Base-by-base conservation (phyloP, 2,329 filamentous ascomycete genomes). In the Fusarium oligoseptatum region DNA sequence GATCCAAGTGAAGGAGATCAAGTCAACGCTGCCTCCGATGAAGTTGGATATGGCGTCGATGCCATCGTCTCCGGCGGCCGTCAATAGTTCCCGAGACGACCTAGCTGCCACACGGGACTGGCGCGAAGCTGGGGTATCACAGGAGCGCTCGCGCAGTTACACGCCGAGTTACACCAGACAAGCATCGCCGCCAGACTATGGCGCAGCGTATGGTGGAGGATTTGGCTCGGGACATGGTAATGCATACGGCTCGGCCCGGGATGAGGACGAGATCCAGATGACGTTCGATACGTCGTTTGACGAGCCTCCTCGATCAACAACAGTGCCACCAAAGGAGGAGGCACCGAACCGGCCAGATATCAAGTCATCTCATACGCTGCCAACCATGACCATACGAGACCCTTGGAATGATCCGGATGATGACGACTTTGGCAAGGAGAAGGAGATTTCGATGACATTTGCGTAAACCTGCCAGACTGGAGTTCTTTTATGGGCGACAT, bases 21-120 rank as follows among this genome's bases (percentile, higher is more conserved):
- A 97, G 82, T 95, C 93, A 60, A 98, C 95, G 2, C 85, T 98
- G 27, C 95, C 96, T 55, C 94, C 95, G 0, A 97, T 98, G 89
- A 97, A 95, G 81, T 88, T 98, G 67, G 90, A 93, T 70, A 77
- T 92, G 36, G 79, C 83, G 1, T 81, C 84, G n/a, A 71, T 78
- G 14, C 73, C 79, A 17, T 58, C 73, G 6, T 74, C 77, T 17
- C 74, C 80, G 4, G 72, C 69, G 7, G 77, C 78, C 9, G 67
- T 56, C n/a, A 67, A 74, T 45, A 66, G 70, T 64, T 71, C 75
- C 17, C 72, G 71, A 41, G 65, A 58, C n/a, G 72, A 76, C 39
- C 61, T 70, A 15, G 24, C 63, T 24, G n/a, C 66, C 22, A 43
- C 68, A 43, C 70, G 80, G 20, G 69, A 77, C 20, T 77, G 78